Conservation (phyloP, 345 rosid genomes). For the Hirschfeldia incana region DNA sequence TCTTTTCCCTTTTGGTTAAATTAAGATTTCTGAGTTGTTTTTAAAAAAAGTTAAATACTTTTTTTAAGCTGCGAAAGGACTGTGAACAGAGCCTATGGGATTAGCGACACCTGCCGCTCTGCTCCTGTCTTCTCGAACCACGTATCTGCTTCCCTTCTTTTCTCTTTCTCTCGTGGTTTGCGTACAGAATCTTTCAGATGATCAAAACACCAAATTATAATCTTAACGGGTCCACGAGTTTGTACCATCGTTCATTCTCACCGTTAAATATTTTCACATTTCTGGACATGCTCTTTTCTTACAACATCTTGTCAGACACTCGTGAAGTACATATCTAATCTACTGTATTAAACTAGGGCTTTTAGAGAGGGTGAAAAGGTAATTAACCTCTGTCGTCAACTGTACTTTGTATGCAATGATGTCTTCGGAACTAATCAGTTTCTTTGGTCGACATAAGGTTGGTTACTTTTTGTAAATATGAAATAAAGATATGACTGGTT, state of each 20-base stretch:
- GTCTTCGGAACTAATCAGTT: not conserved
- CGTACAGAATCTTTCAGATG: slow-evolving; percentile 13
- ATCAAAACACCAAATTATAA: not conserved
- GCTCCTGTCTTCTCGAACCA: slow-evolving; percentile 42
- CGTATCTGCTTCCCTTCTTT: slow-evolving; percentile 32
- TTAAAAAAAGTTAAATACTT: not conserved
- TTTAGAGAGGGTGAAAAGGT: not conserved
- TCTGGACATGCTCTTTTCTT: not conserved
- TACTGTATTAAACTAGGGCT: not conserved
- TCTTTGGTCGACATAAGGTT: slow-evolving; percentile 6
- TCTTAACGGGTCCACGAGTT: slow-evolving; percentile 27
- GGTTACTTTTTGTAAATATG: slow-evolving; percentile 1
- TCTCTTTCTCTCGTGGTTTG: slow-evolving; percentile 25
- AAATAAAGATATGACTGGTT: slow-evolving; percentile 2
- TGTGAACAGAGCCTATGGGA: slow-evolving; percentile 25
- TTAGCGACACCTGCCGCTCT: slow-evolving; percentile 49
- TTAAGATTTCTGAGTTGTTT: slow-evolving; percentile 10
- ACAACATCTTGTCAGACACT: not conserved
- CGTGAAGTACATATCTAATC: not conserved
- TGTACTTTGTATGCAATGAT: not conserved
- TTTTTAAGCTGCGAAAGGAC: not conserved
- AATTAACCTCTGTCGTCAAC: not conserved
- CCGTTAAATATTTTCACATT: not conserved
- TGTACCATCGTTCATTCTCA: slow-evolving; percentile 19
- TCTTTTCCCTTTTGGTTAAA: slow-evolving; percentile 22